These are phyloP conservation scores for Lactifluus subvellereus DNA, from an alignment of 768 basidiomycete species.

Conservation along the genomic window DNA sequence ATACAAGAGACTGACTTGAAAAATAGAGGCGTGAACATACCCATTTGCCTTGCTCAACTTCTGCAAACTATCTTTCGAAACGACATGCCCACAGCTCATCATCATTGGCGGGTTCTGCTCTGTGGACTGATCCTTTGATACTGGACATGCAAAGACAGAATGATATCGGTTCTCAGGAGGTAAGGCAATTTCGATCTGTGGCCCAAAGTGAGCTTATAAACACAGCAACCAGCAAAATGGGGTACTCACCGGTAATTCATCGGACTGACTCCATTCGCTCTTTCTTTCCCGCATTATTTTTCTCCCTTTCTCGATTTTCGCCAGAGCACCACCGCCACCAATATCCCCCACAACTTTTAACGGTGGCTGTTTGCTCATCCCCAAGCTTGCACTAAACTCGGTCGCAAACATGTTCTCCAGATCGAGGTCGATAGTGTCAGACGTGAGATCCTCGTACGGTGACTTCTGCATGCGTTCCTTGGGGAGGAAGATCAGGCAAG, in stretches of 20 bases:
- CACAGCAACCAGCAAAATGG: constrained; percentile 18
- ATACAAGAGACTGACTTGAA: constrained; percentile 41
- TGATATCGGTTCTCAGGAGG: constrained; percentile 87
- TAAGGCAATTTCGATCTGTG: constrained; percentile 89
- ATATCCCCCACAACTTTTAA: constrained; percentile 88
- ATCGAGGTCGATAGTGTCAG: constrained; percentile 66
- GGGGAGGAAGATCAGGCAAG: constrained; percentile 67
- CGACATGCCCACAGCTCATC: constrained; percentile 93
- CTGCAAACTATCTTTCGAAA: constrained; percentile 85
- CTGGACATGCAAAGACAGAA: constrained; percentile 95
- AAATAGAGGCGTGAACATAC: constrained; percentile 33
- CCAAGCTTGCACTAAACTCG: constrained; percentile 82
- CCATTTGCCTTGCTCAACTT: constrained; percentile 82
- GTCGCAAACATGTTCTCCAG: constrained; percentile 79
- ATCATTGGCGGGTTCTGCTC: constrained; percentile 96
- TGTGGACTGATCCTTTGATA: constrained; percentile 95
- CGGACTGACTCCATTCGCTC: constrained; percentile 86
- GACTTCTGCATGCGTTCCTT: constrained; percentile 56
- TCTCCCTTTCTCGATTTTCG: constrained; percentile 89
- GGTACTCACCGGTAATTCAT: constrained; percentile 75
- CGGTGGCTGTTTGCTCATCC: constrained; percentile 86
- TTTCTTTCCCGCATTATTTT: constrained; percentile 90
- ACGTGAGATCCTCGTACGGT: constrained; percentile 70
- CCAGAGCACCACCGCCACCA: constrained; percentile 86
- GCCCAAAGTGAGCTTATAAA: constrained; percentile 2